These are phyloP conservation scores for Tetradesmus obliquus DNA, from an alignment of 139 green algal species.

Conservation along the genomic window DNA sequence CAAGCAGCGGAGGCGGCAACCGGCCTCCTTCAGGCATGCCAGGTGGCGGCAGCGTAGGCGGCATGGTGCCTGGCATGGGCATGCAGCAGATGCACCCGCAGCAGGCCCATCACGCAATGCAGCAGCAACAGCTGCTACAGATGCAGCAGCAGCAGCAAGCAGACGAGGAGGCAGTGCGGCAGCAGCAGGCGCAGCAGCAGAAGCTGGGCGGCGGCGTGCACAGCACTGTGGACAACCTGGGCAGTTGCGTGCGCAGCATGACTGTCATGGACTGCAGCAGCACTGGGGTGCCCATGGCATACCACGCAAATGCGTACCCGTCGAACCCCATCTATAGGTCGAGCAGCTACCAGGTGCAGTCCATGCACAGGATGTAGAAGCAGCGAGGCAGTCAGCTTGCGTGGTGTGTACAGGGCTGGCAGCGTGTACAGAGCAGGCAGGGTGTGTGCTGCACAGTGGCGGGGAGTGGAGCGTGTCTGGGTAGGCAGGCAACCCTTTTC, in stretches of 20 bases:
- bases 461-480: not conserved
- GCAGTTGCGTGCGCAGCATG: conserved; percentile 39
- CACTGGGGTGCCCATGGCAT: not conserved
- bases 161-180: not conserved
- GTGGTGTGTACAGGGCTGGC: not conserved
- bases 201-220: conserved; percentile 29
- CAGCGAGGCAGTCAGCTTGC: not conserved
- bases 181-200: conserved; percentile 34
- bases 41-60: not conserved
- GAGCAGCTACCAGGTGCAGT: conserved; percentile 46
- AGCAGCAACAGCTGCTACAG: conserved; percentile 23
- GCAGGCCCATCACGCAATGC: not conserved
- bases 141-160: conserved; percentile 44
- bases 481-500: not conserved
- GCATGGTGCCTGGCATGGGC: not conserved
- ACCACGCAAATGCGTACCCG: conserved; percentile 4
- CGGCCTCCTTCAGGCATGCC: conserved; percentile 18
- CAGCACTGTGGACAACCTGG: conserved; percentile 39
- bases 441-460: not conserved
- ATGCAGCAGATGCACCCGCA: conserved; percentile 26
- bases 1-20: conserved; percentile 1
- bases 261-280: conserved; percentile 44
- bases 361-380: conserved; percentile 33
- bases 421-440: not conserved
- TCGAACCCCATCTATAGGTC: conserved; percentile 39